Base-by-base conservation (phyloP, 495 filamentous ascomycete species). In the Neurospora discreta region DNA sequence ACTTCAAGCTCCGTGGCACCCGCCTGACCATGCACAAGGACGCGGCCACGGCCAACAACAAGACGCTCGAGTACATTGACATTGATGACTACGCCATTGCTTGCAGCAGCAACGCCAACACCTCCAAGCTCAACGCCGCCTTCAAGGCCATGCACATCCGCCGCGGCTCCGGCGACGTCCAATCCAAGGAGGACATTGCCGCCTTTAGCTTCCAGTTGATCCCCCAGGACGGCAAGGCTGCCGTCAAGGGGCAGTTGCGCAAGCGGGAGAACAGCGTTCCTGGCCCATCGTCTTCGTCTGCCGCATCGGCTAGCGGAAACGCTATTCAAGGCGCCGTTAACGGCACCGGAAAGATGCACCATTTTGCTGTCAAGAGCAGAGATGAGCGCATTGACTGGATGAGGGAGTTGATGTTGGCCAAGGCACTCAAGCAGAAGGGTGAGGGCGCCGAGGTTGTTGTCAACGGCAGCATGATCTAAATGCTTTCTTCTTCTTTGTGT, bases 331-430 rank as follows among this genome's bases (percentile, higher is more conserved):
- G 77, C n/a, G 79, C 82, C 16, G 78, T 70, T 9, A 81, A 85
- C 68, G 90, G 89, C 70, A 92, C 90, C 52, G 87, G 85, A 70
- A 98, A 97, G 86, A 88, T 89, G n/a, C 95, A 99, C 76, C 92
- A 97, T 77, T 98, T 99, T 75, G 92, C 95, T 0, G 95, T 98
- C 71, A 90, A 91, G 79, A 87, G 85, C 70, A 85, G 93, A 0
- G 93, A 98, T 72, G 92, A 97, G 79, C 87, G 95, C 39, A 97
- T 98, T 72, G 95, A 97, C 74, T 99, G 95, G 95, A 97, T 98
- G 95, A 84, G 95, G 3, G 94, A 98, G 85, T 81, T 99, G 69
- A 98, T 99, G 95, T 88, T 99, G 30, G 94, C 95, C 5, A 97
- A 94, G 79, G 94, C 95, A 26, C 82, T 93, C 71, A 90, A 88